Conservation (phyloP, 2,329 filamentous ascomycete genomes). For the Emergomyces pasteurianus region DNA sequence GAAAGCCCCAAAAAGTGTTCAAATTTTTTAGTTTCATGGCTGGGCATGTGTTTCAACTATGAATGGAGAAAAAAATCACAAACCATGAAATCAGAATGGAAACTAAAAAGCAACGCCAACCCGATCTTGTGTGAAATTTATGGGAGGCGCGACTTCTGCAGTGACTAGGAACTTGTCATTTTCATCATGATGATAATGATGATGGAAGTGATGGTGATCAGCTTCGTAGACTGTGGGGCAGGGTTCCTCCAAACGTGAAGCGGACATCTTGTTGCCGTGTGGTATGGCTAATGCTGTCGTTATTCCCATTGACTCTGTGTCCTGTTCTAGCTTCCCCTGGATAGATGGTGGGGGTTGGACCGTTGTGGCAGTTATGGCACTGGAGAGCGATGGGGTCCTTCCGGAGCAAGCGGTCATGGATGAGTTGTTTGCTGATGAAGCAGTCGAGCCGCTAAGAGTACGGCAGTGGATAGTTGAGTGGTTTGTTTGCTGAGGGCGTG, state of each 20-base stretch:
- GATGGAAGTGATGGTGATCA: conserved; percentile 9
- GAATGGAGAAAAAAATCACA: neutral
- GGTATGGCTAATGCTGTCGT: conserved; percentile 3
- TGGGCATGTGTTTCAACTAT: neutral
- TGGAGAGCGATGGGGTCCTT: conserved; percentile 21
- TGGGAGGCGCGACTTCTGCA: neutral
- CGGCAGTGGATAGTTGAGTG: conserved; percentile 12
- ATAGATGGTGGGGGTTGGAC: conserved; percentile 9
- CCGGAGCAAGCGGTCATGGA: conserved; percentile 13
- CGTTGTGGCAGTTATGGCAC: conserved; percentile 14
- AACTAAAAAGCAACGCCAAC: conserved; percentile 23
- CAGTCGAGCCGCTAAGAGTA: conserved; percentile 26
- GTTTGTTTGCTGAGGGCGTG: conserved; percentile 1
- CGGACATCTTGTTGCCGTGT: conserved; percentile 2
- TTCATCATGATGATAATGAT: neutral
- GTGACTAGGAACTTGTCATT: neutral
- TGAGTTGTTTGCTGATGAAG: conserved; percentile 19
- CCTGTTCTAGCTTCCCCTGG: conserved; percentile 11
- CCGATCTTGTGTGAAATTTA: conserved; percentile 6
- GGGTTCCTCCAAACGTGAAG: conserved; percentile 7
- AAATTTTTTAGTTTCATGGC: neutral
- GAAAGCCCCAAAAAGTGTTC: neutral
- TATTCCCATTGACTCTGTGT: conserved; percentile 7
- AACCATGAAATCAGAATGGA: neutral
- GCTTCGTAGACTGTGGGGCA: conserved; percentile 18